Conservation (phyloP, 225 moss, liverwort and hornwort species). For the Antitrichia curtipendula region DNA sequence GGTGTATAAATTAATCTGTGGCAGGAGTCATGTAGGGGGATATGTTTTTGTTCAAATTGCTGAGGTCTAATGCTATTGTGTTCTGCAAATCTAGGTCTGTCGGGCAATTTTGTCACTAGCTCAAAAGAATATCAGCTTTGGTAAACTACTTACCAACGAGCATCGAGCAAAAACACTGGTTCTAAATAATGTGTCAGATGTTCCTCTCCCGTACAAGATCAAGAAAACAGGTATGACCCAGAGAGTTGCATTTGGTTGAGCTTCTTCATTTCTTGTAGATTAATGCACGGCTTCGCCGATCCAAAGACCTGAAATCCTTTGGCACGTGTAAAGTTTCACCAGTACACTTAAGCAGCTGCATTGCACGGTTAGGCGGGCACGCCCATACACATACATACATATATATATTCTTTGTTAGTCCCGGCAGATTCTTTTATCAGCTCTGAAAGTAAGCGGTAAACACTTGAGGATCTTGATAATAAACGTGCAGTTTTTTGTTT, state of each 20-base stretch:
- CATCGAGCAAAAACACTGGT: conserved; percentile 95
- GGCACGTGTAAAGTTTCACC: neutral
- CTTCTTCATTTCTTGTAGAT: neutral
- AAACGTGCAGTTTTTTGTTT: neutral
- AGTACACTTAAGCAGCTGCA: neutral
- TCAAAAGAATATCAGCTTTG: conserved; percentile 93
- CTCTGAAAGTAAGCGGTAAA: neutral
- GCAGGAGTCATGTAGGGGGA: neutral
- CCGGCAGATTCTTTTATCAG: neutral
- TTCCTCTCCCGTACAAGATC: conserved; percentile 78
- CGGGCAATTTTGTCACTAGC: conserved; percentile 77
- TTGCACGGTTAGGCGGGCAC: neutral
- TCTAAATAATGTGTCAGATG: conserved; percentile 68
- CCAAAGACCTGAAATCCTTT: neutral
- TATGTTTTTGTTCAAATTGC: neutral
- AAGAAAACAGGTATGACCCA: conserved; percentile 69
- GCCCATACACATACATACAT: neutral
- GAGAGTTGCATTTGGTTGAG: neutral
- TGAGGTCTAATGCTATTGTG: neutral
- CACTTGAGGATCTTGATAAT: neutral
- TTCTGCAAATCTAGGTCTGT: conserved; percentile 49
- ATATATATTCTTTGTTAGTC: neutral
- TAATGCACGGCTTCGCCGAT: neutral
- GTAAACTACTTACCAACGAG: conserved; percentile 86
- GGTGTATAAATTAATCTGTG: neutral